phyloP scores from a whole-genome alignment of 768 basidiomycete species.

The Suillus lakei region DNA sequence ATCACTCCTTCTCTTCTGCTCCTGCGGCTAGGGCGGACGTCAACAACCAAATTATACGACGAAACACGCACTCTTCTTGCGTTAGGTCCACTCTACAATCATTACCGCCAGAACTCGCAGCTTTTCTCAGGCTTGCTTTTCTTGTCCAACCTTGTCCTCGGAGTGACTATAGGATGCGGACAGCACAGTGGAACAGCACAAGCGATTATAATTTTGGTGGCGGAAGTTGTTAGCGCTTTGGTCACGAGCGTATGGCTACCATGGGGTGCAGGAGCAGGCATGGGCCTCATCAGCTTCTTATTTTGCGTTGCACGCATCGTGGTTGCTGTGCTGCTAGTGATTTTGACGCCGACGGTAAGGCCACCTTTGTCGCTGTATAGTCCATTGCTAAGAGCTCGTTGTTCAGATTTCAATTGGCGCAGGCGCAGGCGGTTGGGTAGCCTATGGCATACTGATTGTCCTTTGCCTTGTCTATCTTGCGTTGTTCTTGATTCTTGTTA shows the following conservation, averaged over 20 bases:
- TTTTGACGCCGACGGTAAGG: slow-evolving; percentile 86
- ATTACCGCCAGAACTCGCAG: slow-evolving; percentile 90
- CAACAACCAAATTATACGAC: slow-evolving; percentile 91
- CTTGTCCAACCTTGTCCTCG: slow-evolving; percentile 80
- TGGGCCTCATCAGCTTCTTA: slow-evolving; percentile 95
- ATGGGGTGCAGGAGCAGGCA: slow-evolving; percentile 95
- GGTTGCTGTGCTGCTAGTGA: slow-evolving; percentile 87
- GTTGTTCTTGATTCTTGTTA: slow-evolving; percentile 78
- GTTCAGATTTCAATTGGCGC: slow-evolving; percentile 80
- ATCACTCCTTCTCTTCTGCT: slow-evolving; percentile 76
- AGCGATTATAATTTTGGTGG: slow-evolving; percentile 85
- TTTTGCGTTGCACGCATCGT: slow-evolving; percentile 92
- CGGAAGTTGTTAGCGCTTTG: slow-evolving; percentile 86
- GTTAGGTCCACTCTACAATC: slow-evolving; percentile 92
- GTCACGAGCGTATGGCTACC: slow-evolving; percentile 94
- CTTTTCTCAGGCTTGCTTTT: slow-evolving; percentile 86
- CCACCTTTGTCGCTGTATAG: background rate
- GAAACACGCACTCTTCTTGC: slow-evolving; percentile 91
- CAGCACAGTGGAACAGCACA: slow-evolving; percentile 92
- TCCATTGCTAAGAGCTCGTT: slow-evolving; percentile 17
- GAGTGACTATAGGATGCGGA: slow-evolving; percentile 85
- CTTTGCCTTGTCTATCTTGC: slow-evolving; percentile 82
- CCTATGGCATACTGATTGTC: slow-evolving; percentile 90
- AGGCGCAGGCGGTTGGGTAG: slow-evolving; percentile 88
- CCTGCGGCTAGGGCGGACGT: slow-evolving; percentile 76